Base-by-base conservation (phyloP, 2,329 filamentous ascomycete genomes). In the Rhynchosporium agropyri region DNA sequence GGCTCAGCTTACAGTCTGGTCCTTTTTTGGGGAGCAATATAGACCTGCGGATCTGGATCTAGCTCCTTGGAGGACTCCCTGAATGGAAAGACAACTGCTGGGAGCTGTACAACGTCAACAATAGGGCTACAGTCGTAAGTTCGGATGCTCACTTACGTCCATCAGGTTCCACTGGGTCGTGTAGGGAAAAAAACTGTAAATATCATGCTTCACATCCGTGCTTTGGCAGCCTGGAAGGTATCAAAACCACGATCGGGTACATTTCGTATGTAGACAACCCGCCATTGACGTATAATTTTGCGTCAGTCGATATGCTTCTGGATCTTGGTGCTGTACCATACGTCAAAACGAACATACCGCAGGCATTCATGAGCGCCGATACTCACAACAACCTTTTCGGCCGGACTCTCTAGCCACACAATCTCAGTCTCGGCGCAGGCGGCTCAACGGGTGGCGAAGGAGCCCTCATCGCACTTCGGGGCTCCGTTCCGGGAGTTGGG, bases 281-380 rank as follows among this genome's bases (percentile, higher is more conserved):
- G 6, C 79, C 81, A 45, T 28, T 42, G 53, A 62, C 75, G 0
- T 76, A 83, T 40, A 91, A 96, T 76, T 91, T 91, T 0, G 79
- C 85, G 2, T 83, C 91, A 68, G 86, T 90, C n/a, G 84, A 82
- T 60, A 77, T 97, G 36, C 80, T 97, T 51, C 94, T 95, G 73
- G 89, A 93, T 71, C 90, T 91, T 2, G 90, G 92, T 36, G 92
- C 92, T 0, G 83, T 97, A 1, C 92, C 91, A 0, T 96, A 95
- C 73, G 91, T 92, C 70, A 97, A 97, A 80, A 97, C 92, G 0
- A 93, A 93, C 63, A 75, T 95, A 1, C 92, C 92, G 10, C 89
- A 92, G 63, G 95, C 92, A 0, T 83, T 67, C 43, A 65, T 68
- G 64, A 56, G 58, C 33, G 58, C 57, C 6, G 66, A 68, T 33